Base-by-base conservation (phyloP, 148 eudicot species). In the Rhododendron mucronatum region DNA sequence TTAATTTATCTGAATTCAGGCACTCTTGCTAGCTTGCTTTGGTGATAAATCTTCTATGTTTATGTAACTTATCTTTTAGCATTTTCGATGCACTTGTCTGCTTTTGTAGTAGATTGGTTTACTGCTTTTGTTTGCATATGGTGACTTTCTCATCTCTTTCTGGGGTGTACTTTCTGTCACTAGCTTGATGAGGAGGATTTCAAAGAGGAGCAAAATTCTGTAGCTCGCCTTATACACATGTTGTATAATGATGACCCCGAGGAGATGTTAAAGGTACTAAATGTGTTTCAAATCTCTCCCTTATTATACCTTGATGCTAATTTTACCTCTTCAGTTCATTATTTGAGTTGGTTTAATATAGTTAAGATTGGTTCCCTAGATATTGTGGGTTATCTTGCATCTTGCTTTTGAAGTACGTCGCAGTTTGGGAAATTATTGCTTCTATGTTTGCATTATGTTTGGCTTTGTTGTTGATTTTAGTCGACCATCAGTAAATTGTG, bases 161-260 rank as follows among this genome's bases (percentile, higher is more conserved):
- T 79, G 63, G 85, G 71, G 71, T 84, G 59, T 35, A 86, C 33
- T 74, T 61, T 82, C 47, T 71, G 85, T 79, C 63, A 30, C 61
- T 81, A 97, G 98, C 90, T 91, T 86, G 99, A 97, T 89, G 99
- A 97, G 85, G 99, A 97, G 88, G 99, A 97, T 90, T 97, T 97
- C 86, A 90, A 89, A 59, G 99, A 97, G 91, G 99, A 97, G 90
- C 98, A 95, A 85, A 95, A 94, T 89, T 95, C 98, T 89, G 98
- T 97, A 82, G 98, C 99, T 86, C 95, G 99, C 81, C 96, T 97
- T 61, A 91, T 97, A 88, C 98, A 97, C 90, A 91, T 97, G 96
- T 85, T 95, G 81, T 87, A 95, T 87, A 97, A 93, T 88, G 96
- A 97, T 83, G 98, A 94, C 67, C 93, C 96, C 20, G 96, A 95